Evolutionary conservation across 2,329 filamentous ascomycete species (phyloP), one percentile per base, ranked within the genome.

Genomic region (Gliomastix tumulicola): DNA sequence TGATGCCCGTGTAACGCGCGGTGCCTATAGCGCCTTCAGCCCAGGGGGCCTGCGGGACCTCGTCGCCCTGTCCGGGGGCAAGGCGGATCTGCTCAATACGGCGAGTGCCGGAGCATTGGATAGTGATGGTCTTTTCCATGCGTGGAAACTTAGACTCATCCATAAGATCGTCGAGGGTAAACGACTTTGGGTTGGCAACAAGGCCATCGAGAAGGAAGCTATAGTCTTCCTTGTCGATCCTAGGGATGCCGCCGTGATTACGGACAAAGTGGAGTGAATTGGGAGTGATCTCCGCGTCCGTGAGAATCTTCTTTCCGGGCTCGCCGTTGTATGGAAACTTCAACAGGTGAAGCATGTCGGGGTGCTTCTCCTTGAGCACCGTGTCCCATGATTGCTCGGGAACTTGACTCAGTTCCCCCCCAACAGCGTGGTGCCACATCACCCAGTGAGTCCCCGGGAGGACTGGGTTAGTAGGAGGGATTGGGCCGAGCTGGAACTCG

Each of bases 71-170:
- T 13, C 82, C 81, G 0, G 77, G 69, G 43, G 84, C 84, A 36
- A 75, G 56, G 21, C 59, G 50, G 30, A 84, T 84, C 50, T 85
- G 82, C 51, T 85, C 81, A 31, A 84, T 71, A 4, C 82, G 76
- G 3, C 81, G 71, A 0, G 79, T 85, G 7, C 82, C 82, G 1
- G 72, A 77, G 51, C 82, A 86, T 50, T 85, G 81, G 2, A 86
- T 69, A 0, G 76, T 80, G 3, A 79, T 68, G 0, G 68, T 56
- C 41, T 71, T 79, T n/a, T 63, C 63, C 47, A 74, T 66, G 3
- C 75, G 72, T 0, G 79, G 76, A 47, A 84, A 84, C 1, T 60
- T 51, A 2, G 54, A 58, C 46, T 82, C 77, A 41, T 84, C 65
- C 51, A 75, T 69, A 2, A 85, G 57, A 6, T 84, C 76, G 0